A percentile compares a stretch with the other conserved stretches of the same genome.
Conservation (phyloP, 192 early-diverging fungal genomes). For the Geranomyces michiganensis region DNA sequence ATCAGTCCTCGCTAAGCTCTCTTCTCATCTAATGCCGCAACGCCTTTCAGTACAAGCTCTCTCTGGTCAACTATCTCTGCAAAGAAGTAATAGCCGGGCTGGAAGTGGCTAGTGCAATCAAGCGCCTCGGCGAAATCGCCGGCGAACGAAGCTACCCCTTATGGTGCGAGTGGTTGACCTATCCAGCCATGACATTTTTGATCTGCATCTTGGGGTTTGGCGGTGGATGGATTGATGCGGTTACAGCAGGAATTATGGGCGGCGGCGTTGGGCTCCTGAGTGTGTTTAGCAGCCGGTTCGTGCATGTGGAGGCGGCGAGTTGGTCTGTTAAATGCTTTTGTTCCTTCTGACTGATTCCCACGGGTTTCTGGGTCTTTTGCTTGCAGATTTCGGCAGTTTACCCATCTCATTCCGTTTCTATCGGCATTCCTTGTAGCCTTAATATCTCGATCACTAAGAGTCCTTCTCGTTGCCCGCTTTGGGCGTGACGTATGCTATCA, state of each 20-base stretch:
- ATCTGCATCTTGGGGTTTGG: slow-evolving; percentile 47
- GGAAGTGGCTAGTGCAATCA: slow-evolving; percentile 34
- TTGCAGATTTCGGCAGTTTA: slow-evolving; percentile 16
- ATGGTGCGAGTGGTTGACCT: slow-evolving; percentile 13
- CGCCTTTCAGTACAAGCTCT: slow-evolving; percentile 37
- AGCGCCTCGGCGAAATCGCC: slow-evolving; percentile 35
- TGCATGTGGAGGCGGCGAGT: not conserved
- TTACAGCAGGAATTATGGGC: slow-evolving; percentile 35
- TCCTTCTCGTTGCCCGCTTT: not conserved
- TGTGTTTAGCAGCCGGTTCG: slow-evolving; percentile 11
- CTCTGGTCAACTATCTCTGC: slow-evolving; percentile 53
- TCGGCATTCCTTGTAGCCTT: slow-evolving; percentile 13
- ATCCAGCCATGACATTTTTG: slow-evolving; percentile 38
- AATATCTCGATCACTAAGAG: slow-evolving; percentile 1
- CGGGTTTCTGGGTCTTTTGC: slow-evolving; percentile 26
- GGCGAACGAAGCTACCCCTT: not conserved
- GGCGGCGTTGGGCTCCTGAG: slow-evolving; percentile 31
- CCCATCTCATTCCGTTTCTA: slow-evolving; percentile 27
- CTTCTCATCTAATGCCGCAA: no score
- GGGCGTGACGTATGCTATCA: slow-evolving; percentile 16
- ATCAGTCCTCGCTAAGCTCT: no score
- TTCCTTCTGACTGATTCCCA: no score
- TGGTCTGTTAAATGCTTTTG: no score
- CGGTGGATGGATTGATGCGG: slow-evolving; percentile 44
- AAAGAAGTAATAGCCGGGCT: slow-evolving; percentile 35